Percentiles rank a stretch among this genome's conserved stretches.
Conservation (phyloP, 1,139 yeast genomes). For the Suhomyces anneliseae region DNA sequence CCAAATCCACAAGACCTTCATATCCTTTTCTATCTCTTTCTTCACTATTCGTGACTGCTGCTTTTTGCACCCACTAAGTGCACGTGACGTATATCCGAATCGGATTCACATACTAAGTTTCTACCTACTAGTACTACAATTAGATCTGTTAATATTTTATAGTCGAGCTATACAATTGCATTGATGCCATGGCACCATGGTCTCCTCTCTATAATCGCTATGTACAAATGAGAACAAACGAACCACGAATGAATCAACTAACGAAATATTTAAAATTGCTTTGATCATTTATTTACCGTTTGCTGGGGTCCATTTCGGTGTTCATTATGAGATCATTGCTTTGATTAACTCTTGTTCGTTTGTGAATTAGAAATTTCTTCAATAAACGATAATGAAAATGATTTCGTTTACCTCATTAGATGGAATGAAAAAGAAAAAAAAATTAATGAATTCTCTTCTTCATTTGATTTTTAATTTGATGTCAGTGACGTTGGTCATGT, state of each 20-base stretch:
- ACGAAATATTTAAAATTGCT: not conserved
- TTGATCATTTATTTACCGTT: too few relatives aligned
- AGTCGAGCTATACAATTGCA: not conserved
- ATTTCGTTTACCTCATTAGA: not conserved
- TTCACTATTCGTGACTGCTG: too few relatives aligned
- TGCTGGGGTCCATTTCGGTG: not conserved
- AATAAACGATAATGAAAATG: not conserved
- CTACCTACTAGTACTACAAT: too few relatives aligned
- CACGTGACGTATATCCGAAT: slow-evolving; percentile 3
- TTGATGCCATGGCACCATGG: slow-evolving; percentile 1
- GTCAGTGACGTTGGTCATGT: too few relatives aligned
- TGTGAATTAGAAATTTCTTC: not conserved
- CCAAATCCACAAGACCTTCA: too few relatives aligned
- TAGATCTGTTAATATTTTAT: not conserved
- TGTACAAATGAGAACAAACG: slow-evolving; percentile 10
- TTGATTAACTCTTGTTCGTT: not conserved
- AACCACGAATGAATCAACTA: not conserved
- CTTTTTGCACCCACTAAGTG: not conserved
- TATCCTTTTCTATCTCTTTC: too few relatives aligned
- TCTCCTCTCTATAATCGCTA: slow-evolving; percentile 11
- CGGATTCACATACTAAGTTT: not conserved
- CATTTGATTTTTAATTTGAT: too few relatives aligned
- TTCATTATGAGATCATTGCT: not conserved
- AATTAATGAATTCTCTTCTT: too few relatives aligned
- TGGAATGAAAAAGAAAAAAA: slow-evolving; percentile 1